Conservation (phyloP, 495 filamentous ascomycete species). For the Penicillium flavigenum region DNA sequence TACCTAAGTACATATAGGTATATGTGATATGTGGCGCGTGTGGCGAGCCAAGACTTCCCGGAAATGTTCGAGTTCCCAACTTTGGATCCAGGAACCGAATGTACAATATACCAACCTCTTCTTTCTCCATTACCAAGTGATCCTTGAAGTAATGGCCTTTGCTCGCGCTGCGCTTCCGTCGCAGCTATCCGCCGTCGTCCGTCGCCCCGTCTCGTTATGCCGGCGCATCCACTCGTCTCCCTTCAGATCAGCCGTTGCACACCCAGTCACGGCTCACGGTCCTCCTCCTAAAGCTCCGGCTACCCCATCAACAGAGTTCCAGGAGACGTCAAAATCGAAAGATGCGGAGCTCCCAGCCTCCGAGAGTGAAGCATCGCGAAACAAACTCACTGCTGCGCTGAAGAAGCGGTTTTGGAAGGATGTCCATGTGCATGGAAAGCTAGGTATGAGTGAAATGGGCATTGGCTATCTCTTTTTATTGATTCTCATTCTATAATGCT, state of each 20-base stretch:
- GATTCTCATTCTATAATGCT: background rate
- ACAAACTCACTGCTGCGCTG: slow-evolving; percentile 47
- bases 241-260: slow-evolving; percentile 52
- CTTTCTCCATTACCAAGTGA: background rate
- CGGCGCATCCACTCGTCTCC: slow-evolving; percentile 55
- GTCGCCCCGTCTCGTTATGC: slow-evolving; percentile 20
- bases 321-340: slow-evolving; percentile 52
- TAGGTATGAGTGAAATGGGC: slow-evolving; percentile 43
- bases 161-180: slow-evolving; percentile 25
- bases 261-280: slow-evolving; percentile 75
- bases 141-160: slow-evolving; percentile 21
- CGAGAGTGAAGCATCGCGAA: slow-evolving; percentile 43
- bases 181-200: slow-evolving; percentile 21
- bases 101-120: background rate
- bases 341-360: slow-evolving; percentile 51
- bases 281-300: slow-evolving; percentile 78
- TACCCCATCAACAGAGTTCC: slow-evolving; percentile 52
- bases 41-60: slow-evolving; percentile 12
- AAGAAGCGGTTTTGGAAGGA: slow-evolving; percentile 83
- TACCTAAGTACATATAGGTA: too few species aligned
- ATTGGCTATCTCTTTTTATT: background rate
- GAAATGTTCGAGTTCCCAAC: slow-evolving; percentile 9
- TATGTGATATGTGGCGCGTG: slow-evolving; percentile 6
- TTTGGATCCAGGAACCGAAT: slow-evolving; percentile 7
- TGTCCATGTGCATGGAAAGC: slow-evolving; percentile 59